Percentiles rank a stretch among this genome's conserved stretches.
Conservation (phyloP, 2,329 filamentous ascomycete species). For the Diaporthe citri region DNA sequence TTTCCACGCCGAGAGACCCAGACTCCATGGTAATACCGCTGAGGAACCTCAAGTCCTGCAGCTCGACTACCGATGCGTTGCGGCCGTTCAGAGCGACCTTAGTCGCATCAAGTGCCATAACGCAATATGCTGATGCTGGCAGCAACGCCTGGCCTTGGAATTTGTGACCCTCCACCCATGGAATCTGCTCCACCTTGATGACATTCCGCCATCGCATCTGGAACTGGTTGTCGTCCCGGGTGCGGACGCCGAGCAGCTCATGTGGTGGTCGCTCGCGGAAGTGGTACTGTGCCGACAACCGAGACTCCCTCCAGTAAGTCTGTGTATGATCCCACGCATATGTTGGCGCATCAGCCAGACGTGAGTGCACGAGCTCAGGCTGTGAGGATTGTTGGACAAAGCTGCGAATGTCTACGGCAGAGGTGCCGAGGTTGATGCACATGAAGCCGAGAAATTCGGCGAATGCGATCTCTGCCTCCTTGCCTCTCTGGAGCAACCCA, state of each 20-base stretch:
- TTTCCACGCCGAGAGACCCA: slow-evolving; percentile 52
- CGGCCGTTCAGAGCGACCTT: slow-evolving; percentile 45
- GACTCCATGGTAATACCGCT: slow-evolving; percentile 50
- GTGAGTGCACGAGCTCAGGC: slow-evolving; percentile 40
- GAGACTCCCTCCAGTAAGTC: slow-evolving; percentile 57
- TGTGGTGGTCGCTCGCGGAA: slow-evolving; percentile 51
- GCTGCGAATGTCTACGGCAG: slow-evolving; percentile 41
- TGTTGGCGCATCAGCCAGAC: slow-evolving; percentile 50
- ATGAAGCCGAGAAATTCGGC: slow-evolving; percentile 51
- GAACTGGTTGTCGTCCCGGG: slow-evolving; percentile 53
- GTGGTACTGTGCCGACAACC: slow-evolving; percentile 55
- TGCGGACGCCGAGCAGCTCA: slow-evolving; percentile 54
- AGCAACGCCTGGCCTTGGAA: slow-evolving; percentile 60
- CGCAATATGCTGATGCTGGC: slow-evolving; percentile 60
- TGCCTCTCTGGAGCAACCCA: slow-evolving; percentile 48
- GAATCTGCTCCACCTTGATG: slow-evolving; percentile 52
- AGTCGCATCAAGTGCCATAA: slow-evolving; percentile 61
- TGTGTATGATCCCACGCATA: slow-evolving; percentile 64
- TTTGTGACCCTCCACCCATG: slow-evolving; percentile 56
- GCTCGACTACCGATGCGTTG: slow-evolving; percentile 47
- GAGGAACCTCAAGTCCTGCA: slow-evolving; percentile 49
- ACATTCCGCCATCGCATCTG: slow-evolving; percentile 57
- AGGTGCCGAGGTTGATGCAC: slow-evolving; percentile 48
- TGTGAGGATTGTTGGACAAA: slow-evolving; percentile 45
- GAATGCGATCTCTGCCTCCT: slow-evolving; percentile 48